phyloP scores from a whole-genome alignment of 805 yeast genomes.

The Ogataea allantospora region DNA sequence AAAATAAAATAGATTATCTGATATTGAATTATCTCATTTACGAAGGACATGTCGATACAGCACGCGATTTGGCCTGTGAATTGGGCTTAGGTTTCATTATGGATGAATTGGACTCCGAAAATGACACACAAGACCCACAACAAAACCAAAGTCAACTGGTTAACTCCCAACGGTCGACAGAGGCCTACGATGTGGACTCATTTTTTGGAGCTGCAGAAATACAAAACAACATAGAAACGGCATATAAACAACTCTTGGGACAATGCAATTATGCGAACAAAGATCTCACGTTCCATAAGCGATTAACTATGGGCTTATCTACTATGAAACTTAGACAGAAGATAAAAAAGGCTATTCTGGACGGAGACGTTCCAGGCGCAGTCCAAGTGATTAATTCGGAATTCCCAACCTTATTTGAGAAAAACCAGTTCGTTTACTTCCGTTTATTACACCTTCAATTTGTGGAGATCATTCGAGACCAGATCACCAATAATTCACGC shows the following conservation, averaged over 20 bases:
- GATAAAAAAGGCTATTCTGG: constrained; percentile 51
- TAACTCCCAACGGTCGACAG: constrained; percentile 1
- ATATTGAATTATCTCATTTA: constrained; percentile 72
- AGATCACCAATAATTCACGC: constrained; percentile 32
- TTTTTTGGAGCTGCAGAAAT: constrained; percentile 15
- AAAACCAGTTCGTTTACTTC: constrained; percentile 65
- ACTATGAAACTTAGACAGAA: constrained; percentile 52
- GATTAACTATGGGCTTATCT: constrained; percentile 40
- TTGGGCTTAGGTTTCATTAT: constrained; percentile 35
- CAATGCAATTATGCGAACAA: constrained; percentile 2
- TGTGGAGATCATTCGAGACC: constrained; percentile 75
- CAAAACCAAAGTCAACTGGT: not conserved
- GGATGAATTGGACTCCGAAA: constrained; percentile 28
- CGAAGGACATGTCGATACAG: constrained; percentile 75
- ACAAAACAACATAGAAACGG: constrained; percentile 14
- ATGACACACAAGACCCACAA: not conserved
- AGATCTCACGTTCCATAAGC: constrained; percentile 17
- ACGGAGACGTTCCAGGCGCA: constrained; percentile 61
- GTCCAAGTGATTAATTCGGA: constrained; percentile 54
- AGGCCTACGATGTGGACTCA: constrained; percentile 10
- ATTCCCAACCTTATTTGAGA: constrained; percentile 65
- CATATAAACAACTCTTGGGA: constrained; percentile 12
- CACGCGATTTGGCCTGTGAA: constrained; percentile 59
- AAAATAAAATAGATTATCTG: constrained; percentile 44
- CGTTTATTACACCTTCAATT: constrained; percentile 68